These are phyloP conservation scores for Hymenoscyphus scutula DNA, from an alignment of 2,329 filamentous ascomycete species.

Conservation along the genomic window DNA sequence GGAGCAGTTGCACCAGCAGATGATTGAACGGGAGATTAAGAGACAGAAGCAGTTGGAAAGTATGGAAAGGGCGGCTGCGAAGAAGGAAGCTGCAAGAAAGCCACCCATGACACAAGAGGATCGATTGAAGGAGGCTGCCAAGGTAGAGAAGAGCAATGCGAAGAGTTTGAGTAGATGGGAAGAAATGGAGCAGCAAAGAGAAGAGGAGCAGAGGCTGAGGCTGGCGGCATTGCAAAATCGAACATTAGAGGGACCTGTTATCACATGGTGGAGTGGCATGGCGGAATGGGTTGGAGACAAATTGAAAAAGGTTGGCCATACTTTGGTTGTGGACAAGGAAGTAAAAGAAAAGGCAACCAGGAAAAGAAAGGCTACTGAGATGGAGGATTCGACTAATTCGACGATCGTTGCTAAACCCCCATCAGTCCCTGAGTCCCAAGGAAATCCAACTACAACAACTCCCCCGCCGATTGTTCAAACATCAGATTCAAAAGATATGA, in stretches of 20 bases:
- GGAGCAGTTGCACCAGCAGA: constrained; percentile 60
- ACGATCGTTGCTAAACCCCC: not conserved
- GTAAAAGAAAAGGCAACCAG: constrained; percentile 46
- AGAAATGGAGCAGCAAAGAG: constrained; percentile 82
- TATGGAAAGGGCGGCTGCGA: constrained; percentile 59
- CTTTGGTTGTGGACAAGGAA: constrained; percentile 57
- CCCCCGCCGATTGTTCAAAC: not conserved
- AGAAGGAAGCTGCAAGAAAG: constrained; percentile 68
- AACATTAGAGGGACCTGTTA: constrained; percentile 81
- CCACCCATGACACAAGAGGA: constrained; percentile 88
- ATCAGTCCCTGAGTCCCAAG: constrained; percentile 13
- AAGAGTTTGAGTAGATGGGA: constrained; percentile 94
- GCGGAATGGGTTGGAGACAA: constrained; percentile 77
- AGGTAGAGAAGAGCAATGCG: constrained; percentile 80
- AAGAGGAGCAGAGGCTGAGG: constrained; percentile 78
- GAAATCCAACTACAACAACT: constrained; percentile 8
- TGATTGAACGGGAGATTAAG: constrained; percentile 69
- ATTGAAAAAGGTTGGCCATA: constrained; percentile 67
- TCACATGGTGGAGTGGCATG: constrained; percentile 92
- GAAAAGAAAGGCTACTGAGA: constrained; percentile 57
- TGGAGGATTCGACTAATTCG: constrained; percentile 25
- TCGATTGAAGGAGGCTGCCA: constrained; percentile 75
- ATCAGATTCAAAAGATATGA: not conserved
- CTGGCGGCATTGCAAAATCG: constrained; percentile 85
- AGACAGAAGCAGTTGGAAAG: constrained; percentile 67